Evolutionary conservation across 306 rosid genomes (phyloP), one percentile per base, ranked within the genome.

Genomic region (Cucurbita moschata): DNA sequence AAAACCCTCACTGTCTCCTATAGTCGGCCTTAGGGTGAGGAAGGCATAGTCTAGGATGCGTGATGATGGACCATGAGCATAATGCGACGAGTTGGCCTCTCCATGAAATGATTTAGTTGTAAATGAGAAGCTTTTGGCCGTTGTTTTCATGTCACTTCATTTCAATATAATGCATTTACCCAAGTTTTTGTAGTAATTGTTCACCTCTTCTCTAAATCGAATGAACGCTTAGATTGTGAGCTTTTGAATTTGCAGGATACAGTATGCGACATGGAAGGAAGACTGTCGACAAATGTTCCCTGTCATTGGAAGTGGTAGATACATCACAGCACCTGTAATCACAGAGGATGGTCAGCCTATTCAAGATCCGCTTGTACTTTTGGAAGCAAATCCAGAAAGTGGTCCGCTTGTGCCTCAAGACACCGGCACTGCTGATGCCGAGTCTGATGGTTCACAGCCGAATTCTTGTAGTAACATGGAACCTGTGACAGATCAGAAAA

Each of bases 231-330:
- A 73, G 42, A 38, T 12, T 12, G 13, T 47, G 71, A 5, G 12
- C 30, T 60, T 74, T 47, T 23, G n/a, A 19, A 56, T 44, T 30
- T 65, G 85, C 87, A 95, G 99, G 87, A 62, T 75, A 63, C 85
- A 89, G 81, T 95, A 95, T 88, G 91, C 87, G 69, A 77, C 82
- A 68, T 86, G 85, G 85, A 95, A 95, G 80, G 92, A 91, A 85
- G 96, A 89, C 59, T 95, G 99, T 77, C 75, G 83, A 70, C 88
- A 85, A 82, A 59, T 85, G 86, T 95, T 95, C 85, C 97, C 99
- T 74, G 81, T 91, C 64, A 80, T 95, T 77, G 99, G 97, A 84
- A 95, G 99, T 76, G 96, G 97, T 81, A 83, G 90, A 80, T 95
- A 80, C 82, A 86, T 95, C 74, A 89, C 99, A 55, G 89, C 99